Base-by-base conservation (phyloP, 2,329 filamentous ascomycete genomes). In the Cytospora leucostoma region DNA sequence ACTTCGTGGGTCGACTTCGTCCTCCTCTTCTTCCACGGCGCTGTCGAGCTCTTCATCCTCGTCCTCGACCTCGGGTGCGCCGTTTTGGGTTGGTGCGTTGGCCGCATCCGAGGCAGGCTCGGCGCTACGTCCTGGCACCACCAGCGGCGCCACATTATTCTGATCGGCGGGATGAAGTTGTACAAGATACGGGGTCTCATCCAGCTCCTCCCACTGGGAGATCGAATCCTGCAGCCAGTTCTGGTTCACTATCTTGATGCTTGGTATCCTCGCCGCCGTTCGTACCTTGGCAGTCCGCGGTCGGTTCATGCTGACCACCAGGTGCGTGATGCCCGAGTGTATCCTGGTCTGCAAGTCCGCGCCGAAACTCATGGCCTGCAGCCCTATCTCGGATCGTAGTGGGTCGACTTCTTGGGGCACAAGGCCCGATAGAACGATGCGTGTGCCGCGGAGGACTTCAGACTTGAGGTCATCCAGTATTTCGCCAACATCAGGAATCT, bases 211-310 rank as follows among this genome's bases (percentile, higher is more conserved):
- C 95, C 95, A 99, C 73, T 90, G 89, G 33, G 87, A 89, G 67
- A 98, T 86, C 61, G 89, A 96, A 68, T 93, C 90, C 37, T 88
- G 83, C 35, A 99, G 86, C 95, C 95, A 99, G 70, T 92, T 87
- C 59, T 93, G 90, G 69, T 89, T 93, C 55, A 99, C 95, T 64
- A 99, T 96, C 74, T 93, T 93, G 75, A 98, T 91, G 58, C 87
- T 86, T 0, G 89, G 82, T 61, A 92, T 90, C 67, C 88, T 87
- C 15, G 91, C 88, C 0, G 95, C 95, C 74, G 93, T 89, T 55
- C 91, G 89, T 51, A 98, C 92, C 77, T 99, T 99, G 59, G 92
- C 89, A 0, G 95, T 98, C 27, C 93, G 88, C 37, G 90, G 90
- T 32, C 89, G 82, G 17, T 85, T 82, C 19, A 85, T 86, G 58